phyloP scores from a whole-genome alignment of 495 filamentous ascomycete genomes.

The Pyrenula massariospora region DNA sequence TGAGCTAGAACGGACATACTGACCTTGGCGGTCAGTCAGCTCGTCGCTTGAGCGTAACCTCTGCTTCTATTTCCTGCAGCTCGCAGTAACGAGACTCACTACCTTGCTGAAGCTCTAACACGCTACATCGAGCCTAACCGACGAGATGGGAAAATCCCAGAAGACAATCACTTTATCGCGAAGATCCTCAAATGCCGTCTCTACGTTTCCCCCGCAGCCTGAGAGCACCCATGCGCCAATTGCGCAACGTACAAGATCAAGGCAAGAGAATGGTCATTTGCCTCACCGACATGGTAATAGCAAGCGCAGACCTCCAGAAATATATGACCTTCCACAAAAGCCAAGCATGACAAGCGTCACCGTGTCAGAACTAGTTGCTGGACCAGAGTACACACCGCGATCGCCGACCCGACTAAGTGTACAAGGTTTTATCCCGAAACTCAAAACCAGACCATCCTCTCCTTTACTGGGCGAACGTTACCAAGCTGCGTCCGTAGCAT shows the following conservation, averaged over 20 bases:
- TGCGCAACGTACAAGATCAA: constrained; percentile 9
- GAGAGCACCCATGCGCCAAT: constrained; percentile 5
- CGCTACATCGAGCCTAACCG: too few relatives aligned
- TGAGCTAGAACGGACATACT: too few relatives aligned
- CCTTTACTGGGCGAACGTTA: constrained; percentile 9
- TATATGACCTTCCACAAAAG: constrained; percentile 6
- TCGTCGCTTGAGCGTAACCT: too few relatives aligned
- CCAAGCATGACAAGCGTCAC: constrained; percentile 15
- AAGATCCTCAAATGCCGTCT: constrained; percentile 3
- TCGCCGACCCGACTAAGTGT: background rate
- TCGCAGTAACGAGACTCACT: too few relatives aligned
- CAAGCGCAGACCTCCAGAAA: constrained; percentile 6
- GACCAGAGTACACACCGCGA: constrained; percentile 2
- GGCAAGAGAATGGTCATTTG: constrained; percentile 8
- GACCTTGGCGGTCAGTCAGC: too few relatives aligned
- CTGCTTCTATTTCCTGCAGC: too few relatives aligned
- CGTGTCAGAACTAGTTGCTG: constrained; percentile 7
- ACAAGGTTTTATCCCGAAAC: background rate
- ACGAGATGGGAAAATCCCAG: background rate
- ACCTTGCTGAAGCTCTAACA: too few relatives aligned
- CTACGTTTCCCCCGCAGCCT: constrained; percentile 7
- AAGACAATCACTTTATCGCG: background rate
- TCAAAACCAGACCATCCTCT: constrained; percentile 10
- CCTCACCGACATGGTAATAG: constrained; percentile 2
- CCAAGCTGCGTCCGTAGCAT: constrained; percentile 1